These are phyloP conservation scores for Hanseniaspora occidentalis DNA, from an alignment of 805 yeast genomes.

Conservation along the genomic window DNA sequence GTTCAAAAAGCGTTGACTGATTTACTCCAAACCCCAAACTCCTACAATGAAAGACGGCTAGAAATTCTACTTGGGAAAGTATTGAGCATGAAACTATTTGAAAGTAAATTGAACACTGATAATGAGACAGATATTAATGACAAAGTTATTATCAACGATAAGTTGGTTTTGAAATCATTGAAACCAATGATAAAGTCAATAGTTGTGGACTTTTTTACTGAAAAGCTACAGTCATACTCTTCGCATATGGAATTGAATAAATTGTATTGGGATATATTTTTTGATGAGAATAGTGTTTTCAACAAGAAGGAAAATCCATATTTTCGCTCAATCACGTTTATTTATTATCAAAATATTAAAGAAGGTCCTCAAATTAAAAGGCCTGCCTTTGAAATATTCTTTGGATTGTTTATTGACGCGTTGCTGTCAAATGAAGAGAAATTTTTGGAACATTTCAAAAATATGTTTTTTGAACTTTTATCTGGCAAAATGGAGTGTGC, in stretches of 20 bases:
- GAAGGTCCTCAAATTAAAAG: neutral
- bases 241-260: neutral
- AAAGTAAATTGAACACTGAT: neutral
- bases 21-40: too few relatives aligned
- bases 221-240: neutral
- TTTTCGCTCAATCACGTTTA: neutral
- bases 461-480: neutral
- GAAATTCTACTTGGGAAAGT: neutral
- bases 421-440: too few relatives aligned
- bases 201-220: neutral
- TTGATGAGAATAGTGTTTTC: neutral
- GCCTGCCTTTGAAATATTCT: neutral
- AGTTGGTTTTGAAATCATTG: neutral
- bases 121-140: neutral
- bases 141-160: neutral
- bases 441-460: neutral
- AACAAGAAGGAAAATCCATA: neutral
- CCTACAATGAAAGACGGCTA: too few relatives aligned
- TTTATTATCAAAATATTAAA: neutral
- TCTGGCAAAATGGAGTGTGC: neutral
- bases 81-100: neutral
- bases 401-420: neutral
- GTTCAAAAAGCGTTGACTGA: too few relatives aligned
- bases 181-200: neutral
- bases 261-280: too few relatives aligned